Conservation (phyloP, 1,139 yeast genomes). For the Candida pseudocylindracea region DNA sequence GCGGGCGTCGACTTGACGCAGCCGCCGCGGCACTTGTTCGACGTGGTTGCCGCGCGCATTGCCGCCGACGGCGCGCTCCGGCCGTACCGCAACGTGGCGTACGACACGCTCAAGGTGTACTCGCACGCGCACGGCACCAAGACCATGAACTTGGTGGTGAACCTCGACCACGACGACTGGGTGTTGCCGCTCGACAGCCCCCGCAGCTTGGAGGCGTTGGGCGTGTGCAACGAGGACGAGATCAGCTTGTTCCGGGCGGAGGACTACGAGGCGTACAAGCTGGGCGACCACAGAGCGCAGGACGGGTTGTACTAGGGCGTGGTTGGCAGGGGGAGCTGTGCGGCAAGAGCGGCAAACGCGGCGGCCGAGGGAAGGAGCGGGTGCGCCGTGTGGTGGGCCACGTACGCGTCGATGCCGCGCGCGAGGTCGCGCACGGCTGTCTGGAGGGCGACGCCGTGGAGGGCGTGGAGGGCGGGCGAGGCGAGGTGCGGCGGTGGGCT, state of each 20-base stretch:
- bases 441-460: no score
- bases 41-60: slow-evolving; percentile 21
- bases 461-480: no score
- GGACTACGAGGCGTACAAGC: slow-evolving; percentile 43
- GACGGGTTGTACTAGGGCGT: no score
- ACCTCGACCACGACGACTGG: slow-evolving; percentile 53
- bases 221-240: slow-evolving; percentile 80
- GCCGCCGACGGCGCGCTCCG: slow-evolving; percentile 47
- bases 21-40: slow-evolving; percentile 42
- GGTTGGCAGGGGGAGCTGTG: no score
- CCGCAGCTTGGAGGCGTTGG: slow-evolving; percentile 37
- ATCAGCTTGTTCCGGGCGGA: slow-evolving; percentile 49
- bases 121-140: slow-evolving; percentile 92
- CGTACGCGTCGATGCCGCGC: no score
- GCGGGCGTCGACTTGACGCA: slow-evolving; percentile 54
- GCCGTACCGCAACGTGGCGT: slow-evolving; percentile 62
- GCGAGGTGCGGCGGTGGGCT: no score
- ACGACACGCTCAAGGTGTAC: slow-evolving; percentile 65
- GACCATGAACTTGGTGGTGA: slow-evolving; percentile 79
- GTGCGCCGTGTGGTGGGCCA: no score
- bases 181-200: slow-evolving; percentile 10
- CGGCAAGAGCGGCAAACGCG: no score
- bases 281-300: no score
- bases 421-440: no score
- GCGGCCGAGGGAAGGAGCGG: no score